phyloP scores from a whole-genome alignment of 257 asterid genomes.

The Capsicum rhomboideum region DNA sequence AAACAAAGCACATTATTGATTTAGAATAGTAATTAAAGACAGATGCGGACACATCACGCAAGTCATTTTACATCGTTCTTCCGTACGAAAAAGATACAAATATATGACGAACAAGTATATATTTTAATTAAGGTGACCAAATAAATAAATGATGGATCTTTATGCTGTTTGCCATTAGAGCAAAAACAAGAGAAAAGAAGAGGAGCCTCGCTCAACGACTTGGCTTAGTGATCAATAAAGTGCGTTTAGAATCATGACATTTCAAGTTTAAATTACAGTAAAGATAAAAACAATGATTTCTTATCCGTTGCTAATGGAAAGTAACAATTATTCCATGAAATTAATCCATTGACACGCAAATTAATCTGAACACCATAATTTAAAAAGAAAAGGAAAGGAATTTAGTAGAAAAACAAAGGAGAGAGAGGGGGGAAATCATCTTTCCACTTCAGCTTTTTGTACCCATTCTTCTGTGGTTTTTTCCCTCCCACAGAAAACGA shows the following conservation, averaged over 20 bases:
- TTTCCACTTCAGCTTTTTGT: conserved; percentile 12
- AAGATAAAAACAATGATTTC: too few relatives aligned
- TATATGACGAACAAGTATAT: not conserved
- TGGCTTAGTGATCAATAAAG: too few relatives aligned
- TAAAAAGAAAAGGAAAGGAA: not conserved
- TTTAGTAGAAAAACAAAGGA: not conserved
- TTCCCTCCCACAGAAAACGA: conserved; percentile 7
- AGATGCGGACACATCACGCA: not conserved
- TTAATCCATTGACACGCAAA: too few relatives aligned
- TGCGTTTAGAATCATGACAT: too few relatives aligned
- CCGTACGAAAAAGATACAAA: not conserved
- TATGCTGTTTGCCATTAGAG: conserved; percentile 7
- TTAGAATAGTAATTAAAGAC: not conserved
- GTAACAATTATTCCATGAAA: too few relatives aligned
- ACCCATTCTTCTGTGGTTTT: conserved; percentile 7
- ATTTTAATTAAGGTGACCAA: not conserved
- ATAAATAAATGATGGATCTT: not conserved
- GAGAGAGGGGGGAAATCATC: not conserved
- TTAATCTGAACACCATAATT: too few relatives aligned
- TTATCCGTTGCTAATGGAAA: too few relatives aligned
- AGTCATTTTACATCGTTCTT: not conserved
- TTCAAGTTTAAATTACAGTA: too few relatives aligned
- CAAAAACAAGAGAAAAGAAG: not conserved
- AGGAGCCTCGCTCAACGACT: too few relatives aligned
- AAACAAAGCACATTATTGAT: not conserved